Evolutionary conservation across 768 basidiomycete species (phyloP).

Genomic region (Russula dissimulans): DNA sequence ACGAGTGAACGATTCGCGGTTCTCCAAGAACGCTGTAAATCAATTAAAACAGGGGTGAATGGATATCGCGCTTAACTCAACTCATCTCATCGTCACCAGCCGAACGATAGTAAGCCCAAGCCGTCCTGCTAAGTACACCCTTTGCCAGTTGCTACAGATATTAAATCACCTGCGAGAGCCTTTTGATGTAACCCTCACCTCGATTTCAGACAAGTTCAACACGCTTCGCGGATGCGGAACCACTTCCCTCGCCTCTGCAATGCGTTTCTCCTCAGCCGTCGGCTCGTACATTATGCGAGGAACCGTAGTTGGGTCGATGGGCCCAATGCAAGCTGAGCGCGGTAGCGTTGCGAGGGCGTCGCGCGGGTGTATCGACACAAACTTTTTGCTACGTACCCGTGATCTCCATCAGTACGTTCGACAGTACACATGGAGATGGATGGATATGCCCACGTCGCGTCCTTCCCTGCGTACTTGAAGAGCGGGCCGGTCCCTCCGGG

Average conservation of each 20-base stretch:
- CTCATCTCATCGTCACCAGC: slow-evolving; percentile 25
- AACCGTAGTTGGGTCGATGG: slow-evolving; percentile 23
- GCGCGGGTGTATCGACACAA: slow-evolving; percentile 15
- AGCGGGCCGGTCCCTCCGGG: slow-evolving; percentile 77
- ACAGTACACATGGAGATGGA: background rate
- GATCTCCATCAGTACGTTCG: background rate
- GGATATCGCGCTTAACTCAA: background rate
- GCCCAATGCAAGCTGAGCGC: slow-evolving; percentile 23
- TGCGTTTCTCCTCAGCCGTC: slow-evolving; percentile 25
- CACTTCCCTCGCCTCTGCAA: slow-evolving; percentile 20
- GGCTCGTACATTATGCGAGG: slow-evolving; percentile 17
- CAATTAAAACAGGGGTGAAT: background rate
- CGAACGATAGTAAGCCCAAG: slow-evolving; percentile 27
- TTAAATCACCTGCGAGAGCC: background rate
- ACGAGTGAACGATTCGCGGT: slow-evolving; percentile 21
- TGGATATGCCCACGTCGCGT: slow-evolving; percentile 58
- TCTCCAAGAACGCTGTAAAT: slow-evolving; percentile 20
- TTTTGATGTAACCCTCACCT: slow-evolving; percentile 17
- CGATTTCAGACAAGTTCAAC: slow-evolving; percentile 25
- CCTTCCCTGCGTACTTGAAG: slow-evolving; percentile 81
- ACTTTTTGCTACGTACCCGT: slow-evolving; percentile 17
- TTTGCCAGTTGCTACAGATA: slow-evolving; percentile 21
- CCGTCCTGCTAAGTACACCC: slow-evolving; percentile 22
- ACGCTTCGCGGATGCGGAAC: slow-evolving; percentile 23
- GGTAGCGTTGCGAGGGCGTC: slow-evolving; percentile 22